Evolutionary conservation across 176 grass and related monocot genomes (phyloP).

Genomic region (maize (Zea mays)): DNA sequence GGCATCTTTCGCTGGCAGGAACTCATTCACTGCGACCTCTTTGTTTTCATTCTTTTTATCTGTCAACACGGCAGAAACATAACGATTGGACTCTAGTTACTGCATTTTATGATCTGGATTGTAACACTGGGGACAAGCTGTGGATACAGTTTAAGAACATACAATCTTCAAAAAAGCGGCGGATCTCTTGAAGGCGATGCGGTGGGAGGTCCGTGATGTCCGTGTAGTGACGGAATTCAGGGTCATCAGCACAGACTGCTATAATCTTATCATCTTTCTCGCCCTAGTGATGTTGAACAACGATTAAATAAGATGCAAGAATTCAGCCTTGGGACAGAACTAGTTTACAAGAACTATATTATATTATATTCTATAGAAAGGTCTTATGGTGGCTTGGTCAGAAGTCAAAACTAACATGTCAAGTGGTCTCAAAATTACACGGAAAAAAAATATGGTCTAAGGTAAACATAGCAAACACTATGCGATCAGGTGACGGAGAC

Average conservation of each 20-base stretch:
- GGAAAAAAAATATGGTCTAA: not conserved
- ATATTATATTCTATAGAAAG: not conserved
- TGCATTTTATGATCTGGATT: not conserved
- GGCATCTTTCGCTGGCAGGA: conserved; percentile 88
- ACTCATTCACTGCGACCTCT: conserved; percentile 94
- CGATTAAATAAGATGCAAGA: conserved; percentile 30
- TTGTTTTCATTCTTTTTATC: conserved; percentile 99
- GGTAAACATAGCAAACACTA: conserved; percentile 27
- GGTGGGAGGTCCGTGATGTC: conserved; percentile 91
- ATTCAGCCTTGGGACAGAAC: conserved; percentile 20
- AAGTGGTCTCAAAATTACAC: conserved; percentile 13
- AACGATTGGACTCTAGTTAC: conserved; percentile 4
- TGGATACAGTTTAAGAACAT: conserved; percentile 31
- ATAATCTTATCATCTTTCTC: conserved; percentile 99
- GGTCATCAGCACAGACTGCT: conserved; percentile 99
- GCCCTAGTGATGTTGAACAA: conserved; percentile 51
- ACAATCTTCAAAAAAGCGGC: conserved; percentile 99
- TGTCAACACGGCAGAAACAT: conserved; percentile 27
- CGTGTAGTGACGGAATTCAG: conserved; percentile 82
- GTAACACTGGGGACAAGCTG: conserved; percentile 32
- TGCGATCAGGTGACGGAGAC: conserved; percentile 13
- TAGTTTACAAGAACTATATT: not conserved
- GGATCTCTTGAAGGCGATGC: conserved; percentile 92
- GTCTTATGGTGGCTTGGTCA: not conserved
- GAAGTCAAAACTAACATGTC: not conserved